A percentile compares a stretch with the other conserved stretches of the same genome.
Conservation (phyloP, 768 basidiomycete genomes). For the Aureoboletus auriporus region DNA sequence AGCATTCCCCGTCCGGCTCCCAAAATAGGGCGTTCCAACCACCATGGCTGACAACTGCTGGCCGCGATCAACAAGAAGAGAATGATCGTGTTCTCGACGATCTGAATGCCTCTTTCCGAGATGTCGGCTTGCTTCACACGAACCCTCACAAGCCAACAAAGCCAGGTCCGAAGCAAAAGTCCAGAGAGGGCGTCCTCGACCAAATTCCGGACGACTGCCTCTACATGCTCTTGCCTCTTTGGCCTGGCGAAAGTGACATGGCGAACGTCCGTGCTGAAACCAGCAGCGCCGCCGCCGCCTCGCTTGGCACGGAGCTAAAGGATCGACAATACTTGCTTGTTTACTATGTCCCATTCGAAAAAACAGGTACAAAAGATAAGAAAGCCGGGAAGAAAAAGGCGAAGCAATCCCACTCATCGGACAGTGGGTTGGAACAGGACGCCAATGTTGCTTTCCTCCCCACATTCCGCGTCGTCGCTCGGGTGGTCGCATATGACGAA, state of each 20-base stretch:
- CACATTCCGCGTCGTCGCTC: slow-evolving; percentile 70
- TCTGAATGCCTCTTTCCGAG: slow-evolving; percentile 72
- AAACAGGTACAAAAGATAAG: slow-evolving; percentile 10
- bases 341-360: slow-evolving; percentile 64
- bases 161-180: slow-evolving; percentile 15
- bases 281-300: slow-evolving; percentile 27
- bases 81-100: slow-evolving; percentile 65
- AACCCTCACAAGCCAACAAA: slow-evolving; percentile 32
- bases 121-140: slow-evolving; percentile 72
- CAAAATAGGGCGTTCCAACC: slow-evolving; percentile 37
- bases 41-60: slow-evolving; percentile 64
- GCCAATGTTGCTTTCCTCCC: slow-evolving; percentile 51
- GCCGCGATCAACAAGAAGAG: slow-evolving; percentile 63
- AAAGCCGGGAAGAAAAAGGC: slow-evolving; percentile 30
- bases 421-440: slow-evolving; percentile 27
- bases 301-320: slow-evolving; percentile 40
- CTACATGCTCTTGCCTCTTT: slow-evolving; percentile 84
- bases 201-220: slow-evolving; percentile 64
- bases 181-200: slow-evolving; percentile 45
- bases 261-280: slow-evolving; percentile 21
- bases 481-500: slow-evolving; percentile 69
- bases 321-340: slow-evolving; percentile 72
- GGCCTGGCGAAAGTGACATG: slow-evolving; percentile 72
- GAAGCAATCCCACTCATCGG: slow-evolving; percentile 26
- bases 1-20: slow-evolving; percentile 17